A percentile compares a stretch with the other conserved stretches of the same genome.
These are phyloP conservation scores for Straminergon stramineum DNA, from an alignment of 225 moss, liverwort and hornwort genomes.

Conservation along the genomic window DNA sequence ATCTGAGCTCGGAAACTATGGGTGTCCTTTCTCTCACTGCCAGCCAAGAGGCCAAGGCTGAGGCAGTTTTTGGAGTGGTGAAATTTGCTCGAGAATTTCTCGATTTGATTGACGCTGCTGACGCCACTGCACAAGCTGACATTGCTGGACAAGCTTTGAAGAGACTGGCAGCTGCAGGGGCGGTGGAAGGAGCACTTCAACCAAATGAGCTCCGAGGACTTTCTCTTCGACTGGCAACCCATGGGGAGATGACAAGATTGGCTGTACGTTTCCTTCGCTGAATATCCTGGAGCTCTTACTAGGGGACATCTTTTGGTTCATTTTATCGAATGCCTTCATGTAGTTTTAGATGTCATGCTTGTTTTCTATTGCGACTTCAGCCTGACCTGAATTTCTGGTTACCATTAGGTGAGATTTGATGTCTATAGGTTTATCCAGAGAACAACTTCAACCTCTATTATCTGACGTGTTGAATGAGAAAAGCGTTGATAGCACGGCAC, in stretches of 20 bases:
- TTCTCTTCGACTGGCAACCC: constrained; percentile 77
- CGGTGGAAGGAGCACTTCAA: constrained; percentile 80
- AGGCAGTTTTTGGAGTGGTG: constrained; percentile 86
- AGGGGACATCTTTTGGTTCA: not conserved
- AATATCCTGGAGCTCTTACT: not conserved
- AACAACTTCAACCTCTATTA: not conserved
- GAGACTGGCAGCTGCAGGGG: constrained; percentile 87
- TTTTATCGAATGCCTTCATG: not conserved
- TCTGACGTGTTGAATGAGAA: not conserved
- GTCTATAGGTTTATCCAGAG: not conserved
- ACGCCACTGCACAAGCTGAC: constrained; percentile 83
- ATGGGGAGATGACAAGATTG: constrained; percentile 93
- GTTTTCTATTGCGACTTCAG: not conserved
- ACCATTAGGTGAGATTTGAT: not conserved
- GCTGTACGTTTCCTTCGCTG: constrained; percentile 38
- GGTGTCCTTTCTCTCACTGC: constrained; percentile 71
- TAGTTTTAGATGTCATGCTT: not conserved
- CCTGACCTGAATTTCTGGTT: not conserved
- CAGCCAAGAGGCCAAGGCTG: constrained; percentile 74
- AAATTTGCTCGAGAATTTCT: constrained; percentile 93
- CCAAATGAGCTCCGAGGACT: constrained; percentile 80
- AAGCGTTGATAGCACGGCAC: not conserved
- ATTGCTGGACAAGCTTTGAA: constrained; percentile 81
- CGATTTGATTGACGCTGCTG: constrained; percentile 92
- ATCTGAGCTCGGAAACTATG: constrained; percentile 53